Evolutionary conservation across 2,329 filamentous ascomycete species (phyloP), one percentile per base, ranked within the genome.

Genomic region (Colletotrichum lupini): DNA sequence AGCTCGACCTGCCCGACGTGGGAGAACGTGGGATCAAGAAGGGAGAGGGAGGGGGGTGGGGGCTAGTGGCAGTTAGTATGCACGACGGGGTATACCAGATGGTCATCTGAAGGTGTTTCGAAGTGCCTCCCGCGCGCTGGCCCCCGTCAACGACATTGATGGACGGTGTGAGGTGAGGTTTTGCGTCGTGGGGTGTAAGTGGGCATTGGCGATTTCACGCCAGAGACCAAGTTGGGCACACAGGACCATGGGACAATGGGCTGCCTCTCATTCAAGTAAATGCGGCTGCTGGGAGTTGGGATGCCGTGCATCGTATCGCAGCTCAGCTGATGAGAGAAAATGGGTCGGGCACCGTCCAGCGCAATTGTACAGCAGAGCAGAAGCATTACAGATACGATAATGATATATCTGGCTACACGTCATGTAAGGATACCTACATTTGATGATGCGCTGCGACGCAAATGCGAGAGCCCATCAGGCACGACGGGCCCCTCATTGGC

Each of bases 31-130:
- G 59, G 46, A 46, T 37, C 30, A 32, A 57, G 37, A 49, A 24
- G 2, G 30, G 49, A 42, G 67, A 32, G 26, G 30, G 28, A 19
- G 57, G 37, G 52, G 12, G 42, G 19, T 52, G 49, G 49, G 24
- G 58, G 66, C 37, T 73, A 37, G 55, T 52, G 58, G 55, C 24
- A n/a, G 37, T 42, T 67, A 42, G 61, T 60, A 49, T 35, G 52
- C 58, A 37, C 28, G 37, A 46, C 19, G 37, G 63, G 14, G 42
- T 35, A 42, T 42, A 42, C 37, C 37, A 42, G 37, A 56, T 28
- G 68, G 65, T 68, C 69, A 64, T 72, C 65, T 64, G 65, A 59
- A 72, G 37, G 30, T 58, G 52, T n/a, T 68, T 60, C 53, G 22
- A 35, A 16, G 57, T 22, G 19, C 30, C 42, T 49, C 42, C 42